phyloP scores from a whole-genome alignment of 2,329 filamentous ascomycete species.

The Bimuria novae-zelandiae region DNA sequence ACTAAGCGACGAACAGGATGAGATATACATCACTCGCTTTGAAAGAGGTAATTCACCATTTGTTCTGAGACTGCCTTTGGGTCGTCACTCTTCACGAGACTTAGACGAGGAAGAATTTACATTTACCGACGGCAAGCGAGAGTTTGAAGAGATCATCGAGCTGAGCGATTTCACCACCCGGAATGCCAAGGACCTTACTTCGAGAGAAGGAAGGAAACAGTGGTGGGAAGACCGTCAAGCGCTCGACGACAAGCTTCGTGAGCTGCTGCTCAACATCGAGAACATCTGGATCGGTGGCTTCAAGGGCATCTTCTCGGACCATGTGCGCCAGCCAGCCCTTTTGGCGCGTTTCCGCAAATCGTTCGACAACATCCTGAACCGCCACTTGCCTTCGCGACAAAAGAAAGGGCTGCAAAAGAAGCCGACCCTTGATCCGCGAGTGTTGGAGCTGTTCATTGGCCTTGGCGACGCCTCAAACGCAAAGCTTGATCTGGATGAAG shows the following conservation, averaged over 20 bases:
- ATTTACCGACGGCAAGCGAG: conserved; percentile 77
- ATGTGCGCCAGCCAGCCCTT: conserved; percentile 64
- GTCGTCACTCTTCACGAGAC: conserved; percentile 79
- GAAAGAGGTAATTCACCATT: conserved; percentile 78
- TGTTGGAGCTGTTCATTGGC: conserved; percentile 87
- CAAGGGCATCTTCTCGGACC: conserved; percentile 86
- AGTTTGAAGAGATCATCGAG: conserved; percentile 81
- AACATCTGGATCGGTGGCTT: conserved; percentile 95
- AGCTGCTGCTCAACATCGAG: conserved; percentile 83
- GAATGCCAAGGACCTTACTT: conserved; percentile 69
- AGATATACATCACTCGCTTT: conserved; percentile 88
- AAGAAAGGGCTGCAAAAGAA: conserved; percentile 58
- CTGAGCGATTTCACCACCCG: conserved; percentile 85
- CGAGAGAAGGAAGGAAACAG: conserved; percentile 74
- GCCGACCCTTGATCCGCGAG: conserved; percentile 64
- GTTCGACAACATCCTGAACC: conserved; percentile 79
- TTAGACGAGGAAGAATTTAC: conserved; percentile 80
- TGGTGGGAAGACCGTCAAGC: conserved; percentile 91
- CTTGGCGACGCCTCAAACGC: conserved; percentile 74
- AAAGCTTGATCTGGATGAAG: conserved; percentile 79
- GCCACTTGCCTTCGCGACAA: conserved; percentile 81
- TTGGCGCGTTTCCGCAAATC: conserved; percentile 76
- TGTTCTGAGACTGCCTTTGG: conserved; percentile 82
- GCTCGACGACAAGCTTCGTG: conserved; percentile 76
- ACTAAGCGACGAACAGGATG: conserved; percentile 78